Conservation (phyloP, 495 filamentous ascomycete genomes). For the Choiromyces venosus region DNA sequence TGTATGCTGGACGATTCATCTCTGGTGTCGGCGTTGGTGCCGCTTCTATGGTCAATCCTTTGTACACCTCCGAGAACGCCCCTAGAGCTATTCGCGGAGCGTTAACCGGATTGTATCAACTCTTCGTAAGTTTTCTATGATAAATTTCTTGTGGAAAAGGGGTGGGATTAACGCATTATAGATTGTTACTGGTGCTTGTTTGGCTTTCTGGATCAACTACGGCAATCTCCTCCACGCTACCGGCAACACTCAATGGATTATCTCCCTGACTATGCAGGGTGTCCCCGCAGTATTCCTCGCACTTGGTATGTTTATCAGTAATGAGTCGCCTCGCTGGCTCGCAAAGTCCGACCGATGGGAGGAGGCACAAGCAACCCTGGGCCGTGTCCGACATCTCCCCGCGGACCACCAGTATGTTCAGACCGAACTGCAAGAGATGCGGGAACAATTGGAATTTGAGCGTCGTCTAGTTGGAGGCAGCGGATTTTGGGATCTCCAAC, state of each 20-base stretch:
- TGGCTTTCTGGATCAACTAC: conserved; percentile 65
- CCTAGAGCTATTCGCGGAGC: conserved; percentile 66
- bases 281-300: conserved; percentile 61
- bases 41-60: conserved; percentile 59
- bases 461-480: conserved; percentile 58
- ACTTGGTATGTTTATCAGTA: conserved; percentile 54
- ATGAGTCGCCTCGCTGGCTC: conserved; percentile 67
- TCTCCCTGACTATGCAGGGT: conserved; percentile 63
- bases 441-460: conserved; percentile 64
- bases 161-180: not conserved
- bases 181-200: conserved; percentile 56
- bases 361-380: conserved; percentile 54
- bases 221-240: conserved; percentile 52
- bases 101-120: conserved; percentile 65
- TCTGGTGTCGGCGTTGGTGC: conserved; percentile 62
- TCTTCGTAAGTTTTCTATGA: conserved; percentile 47
- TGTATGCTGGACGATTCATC: conserved; percentile 64
- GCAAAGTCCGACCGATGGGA: conserved; percentile 67
- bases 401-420: conserved; percentile 59
- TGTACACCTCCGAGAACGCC: conserved; percentile 60
- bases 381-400: conserved; percentile 53
- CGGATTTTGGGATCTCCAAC: conserved; percentile 58
- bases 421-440: conserved; percentile 62
- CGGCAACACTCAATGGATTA: conserved; percentile 55
- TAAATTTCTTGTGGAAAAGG: not conserved